Evolutionary conservation across 2,329 filamentous ascomycete genomes (phyloP).

Genomic region (Fusarium siculi): DNA sequence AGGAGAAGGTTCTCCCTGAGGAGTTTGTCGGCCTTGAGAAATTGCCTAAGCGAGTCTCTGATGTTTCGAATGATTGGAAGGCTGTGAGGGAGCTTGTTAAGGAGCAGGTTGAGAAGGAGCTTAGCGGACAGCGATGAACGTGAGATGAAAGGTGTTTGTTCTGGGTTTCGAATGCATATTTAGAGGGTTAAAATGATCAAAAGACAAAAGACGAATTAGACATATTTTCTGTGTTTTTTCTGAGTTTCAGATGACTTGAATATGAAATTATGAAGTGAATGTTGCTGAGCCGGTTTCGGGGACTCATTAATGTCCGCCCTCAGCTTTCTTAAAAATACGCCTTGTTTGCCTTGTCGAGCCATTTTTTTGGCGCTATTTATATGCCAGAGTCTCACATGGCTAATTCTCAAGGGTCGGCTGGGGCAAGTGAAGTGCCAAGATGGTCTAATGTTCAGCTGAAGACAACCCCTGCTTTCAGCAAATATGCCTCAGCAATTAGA

Average conservation of each 20-base stretch:
- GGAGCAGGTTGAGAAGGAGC: conserved; percentile 75
- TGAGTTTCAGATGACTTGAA: not conserved
- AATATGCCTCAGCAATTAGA: not conserved
- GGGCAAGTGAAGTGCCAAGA: not conserved
- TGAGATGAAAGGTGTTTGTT: conserved; percentile 2
- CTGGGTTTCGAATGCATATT: not conserved
- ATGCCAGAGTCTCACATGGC: not conserved
- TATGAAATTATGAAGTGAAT: not conserved
- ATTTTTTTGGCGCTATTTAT: not conserved
- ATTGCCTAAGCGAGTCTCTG: conserved; percentile 77
- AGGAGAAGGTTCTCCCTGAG: conserved; percentile 76
- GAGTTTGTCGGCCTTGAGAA: conserved; percentile 85
- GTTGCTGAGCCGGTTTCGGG: not conserved
- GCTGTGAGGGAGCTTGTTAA: conserved; percentile 80
- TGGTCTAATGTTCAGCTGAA: not conserved
- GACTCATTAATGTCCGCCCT: accelerated
- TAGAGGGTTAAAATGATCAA: conserved; percentile 1
- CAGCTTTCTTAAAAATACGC: accelerated
- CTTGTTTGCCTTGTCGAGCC: not conserved
- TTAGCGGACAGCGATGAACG: conserved; percentile 50
- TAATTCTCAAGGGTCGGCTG: not conserved
- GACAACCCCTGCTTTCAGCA: not conserved
- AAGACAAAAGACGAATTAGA: conserved; percentile 3
- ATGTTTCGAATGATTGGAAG: conserved; percentile 77
- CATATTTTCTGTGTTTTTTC: not conserved